Evolutionary conservation across 371 early-diverging fungal species (phyloP), one percentile per base, ranked within the genome.

Genomic region (Gilbertella persicaria): DNA sequence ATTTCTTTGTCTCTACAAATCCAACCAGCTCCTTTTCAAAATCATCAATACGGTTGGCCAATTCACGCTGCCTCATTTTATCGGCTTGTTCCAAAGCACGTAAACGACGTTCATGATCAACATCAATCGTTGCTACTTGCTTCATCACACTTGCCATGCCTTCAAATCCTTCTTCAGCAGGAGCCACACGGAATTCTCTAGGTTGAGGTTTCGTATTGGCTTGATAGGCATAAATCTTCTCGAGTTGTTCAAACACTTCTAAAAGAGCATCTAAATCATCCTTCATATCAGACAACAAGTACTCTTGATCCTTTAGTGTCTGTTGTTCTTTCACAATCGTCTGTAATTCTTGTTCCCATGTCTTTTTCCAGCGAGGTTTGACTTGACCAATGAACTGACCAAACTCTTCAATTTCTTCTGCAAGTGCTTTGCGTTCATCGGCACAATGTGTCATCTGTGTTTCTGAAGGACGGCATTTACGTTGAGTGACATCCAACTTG

Each of bases 261-360:
- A 73, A 55, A 17, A 91, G 51, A 2, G 85, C 80, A 35, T 73
- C 65, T 16, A 79, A 57, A 55, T 92, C 93, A 56, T 89, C 89
- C 16, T 77, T 71, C 58, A 92, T 73, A 55, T 88, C 90, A 21
- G 83, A 75, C 37, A 91, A 50, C 52, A 88, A 54, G 10, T 81
- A 82, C 53, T 89, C 88, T 30, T 89, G 87, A 39, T 92, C 89
- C 64, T 90, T 92, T 50, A 89, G 71, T 44, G 86, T 82, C 57
- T 87, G 78, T 60, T 92, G 92, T 49, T 92, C 92, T 54, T 86
- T 85, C 28, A 92, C 79, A 59, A 92, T 89, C 21, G 80, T 85
- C 52, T 92, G 87, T 29, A 92, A 66, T 60, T 92, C 92, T 12
- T 80, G 80, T 53, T 91, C 91, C 92, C 92, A 92, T 0, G 87